Base-by-base conservation (phyloP, 805 yeast species). In the Candida bentonensis region DNA sequence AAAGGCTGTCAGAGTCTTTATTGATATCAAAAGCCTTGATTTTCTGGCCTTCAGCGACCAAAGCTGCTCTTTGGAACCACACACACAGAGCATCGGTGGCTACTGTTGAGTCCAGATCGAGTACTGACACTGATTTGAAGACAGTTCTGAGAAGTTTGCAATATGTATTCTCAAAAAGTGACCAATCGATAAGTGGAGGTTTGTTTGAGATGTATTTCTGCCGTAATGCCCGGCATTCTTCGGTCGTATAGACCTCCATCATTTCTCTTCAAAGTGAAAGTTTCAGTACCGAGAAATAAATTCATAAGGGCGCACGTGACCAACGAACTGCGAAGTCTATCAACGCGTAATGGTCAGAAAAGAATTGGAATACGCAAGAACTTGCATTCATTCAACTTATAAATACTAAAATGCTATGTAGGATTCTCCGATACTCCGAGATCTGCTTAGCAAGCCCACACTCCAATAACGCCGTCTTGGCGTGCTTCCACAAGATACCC, bases 401-500 rank as follows among this genome's bases (percentile, higher is more conserved):
- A n/a, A n/a, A n/a, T n/a, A n/a, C n/a, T n/a, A n/a, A n/a, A n/a
- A n/a, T n/a, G n/a, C n/a, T n/a, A 33, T 33, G 7, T 33, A 7
- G 11, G 15, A 33, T 33, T 21, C 20, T 17, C 22, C 13, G 39
- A 33, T 7, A 21, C 20, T 33, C 11, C 13, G 15, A 21, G n/a
- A 33, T 21, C n/a, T 17, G 22, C 13, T 25, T 60, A 45, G 56
- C 62, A 56, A 3, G 86, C 84, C 85, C 87, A 80, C 3, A 77
- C 68, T 22, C 79, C 77, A 22, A 80, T 64, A 21, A 60, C 60
- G 28, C 92, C 92, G 49, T 71, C 71, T 2, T 60, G 56, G 44
- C 82, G 66, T 20, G 86, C 85, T 46, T 78, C 83, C 4, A 80
- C 73, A 44, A 78, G 55, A 56, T 81, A 81, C 1, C 83, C 83